These are phyloP conservation scores for Saxophila tyrrhenica DNA, from an alignment of 495 filamentous ascomycete genomes.

Conservation along the genomic window DNA sequence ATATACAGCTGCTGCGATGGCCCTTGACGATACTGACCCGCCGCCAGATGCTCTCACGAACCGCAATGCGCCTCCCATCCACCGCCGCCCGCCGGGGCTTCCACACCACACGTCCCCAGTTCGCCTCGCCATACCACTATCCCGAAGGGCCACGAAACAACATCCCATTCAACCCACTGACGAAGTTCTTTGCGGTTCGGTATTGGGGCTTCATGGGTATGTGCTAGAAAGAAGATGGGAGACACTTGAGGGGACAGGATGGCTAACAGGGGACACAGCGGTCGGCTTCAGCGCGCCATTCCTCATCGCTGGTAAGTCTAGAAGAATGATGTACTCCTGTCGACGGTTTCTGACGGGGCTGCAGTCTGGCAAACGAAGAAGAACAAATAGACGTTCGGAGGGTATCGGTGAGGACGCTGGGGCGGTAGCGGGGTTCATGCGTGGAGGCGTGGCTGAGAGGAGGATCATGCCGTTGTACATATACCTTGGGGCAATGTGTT, in stretches of 20 bases:
- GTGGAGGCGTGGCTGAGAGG: neutral
- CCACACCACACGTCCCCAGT: constrained; percentile 75
- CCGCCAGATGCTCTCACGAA: constrained; percentile 71
- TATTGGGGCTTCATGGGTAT: constrained; percentile 74
- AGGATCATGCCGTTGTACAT: neutral
- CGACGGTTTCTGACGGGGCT: constrained; percentile 3
- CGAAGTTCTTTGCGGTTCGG: constrained; percentile 65
- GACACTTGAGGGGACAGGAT: neutral
- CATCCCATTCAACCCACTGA: constrained; percentile 91
- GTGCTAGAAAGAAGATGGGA: constrained; percentile 20
- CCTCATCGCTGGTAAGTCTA: constrained; percentile 63
- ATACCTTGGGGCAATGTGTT: too few species aligned
- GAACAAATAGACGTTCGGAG: constrained; percentile 23
- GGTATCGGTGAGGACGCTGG: neutral
- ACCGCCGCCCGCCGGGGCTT: constrained; percentile 85
- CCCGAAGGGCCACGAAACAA: constrained; percentile 90
- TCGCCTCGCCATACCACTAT: constrained; percentile 92
- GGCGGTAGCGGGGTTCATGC: neutral
- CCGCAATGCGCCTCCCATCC: constrained; percentile 53
- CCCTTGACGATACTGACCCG: neutral
- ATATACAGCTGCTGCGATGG: neutral
- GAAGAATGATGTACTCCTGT: neutral
- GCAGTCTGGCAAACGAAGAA: constrained; percentile 84
- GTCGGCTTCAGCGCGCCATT: constrained; percentile 72
- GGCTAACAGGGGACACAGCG: constrained; percentile 33